These are phyloP conservation scores for Poterioochromonas sp. DNA, from an alignment of 352 stramenopile genomes.

Conservation along the genomic window DNA sequence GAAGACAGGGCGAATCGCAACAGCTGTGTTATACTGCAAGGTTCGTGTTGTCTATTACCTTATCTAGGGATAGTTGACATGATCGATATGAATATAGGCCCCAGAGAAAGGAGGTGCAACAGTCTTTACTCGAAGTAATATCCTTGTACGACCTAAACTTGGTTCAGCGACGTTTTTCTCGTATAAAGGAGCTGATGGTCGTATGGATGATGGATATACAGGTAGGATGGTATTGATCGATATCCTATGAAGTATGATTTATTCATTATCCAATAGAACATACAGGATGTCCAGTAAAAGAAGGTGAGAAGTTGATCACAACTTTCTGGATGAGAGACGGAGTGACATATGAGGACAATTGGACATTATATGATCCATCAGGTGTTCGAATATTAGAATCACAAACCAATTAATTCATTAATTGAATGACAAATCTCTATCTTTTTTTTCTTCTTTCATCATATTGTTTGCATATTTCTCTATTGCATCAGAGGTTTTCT, in stretches of 20 bases:
- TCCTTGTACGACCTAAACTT: constrained; percentile 42
- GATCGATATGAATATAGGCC: not conserved
- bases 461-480: too few species aligned
- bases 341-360: constrained; percentile 25
- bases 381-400: not conserved
- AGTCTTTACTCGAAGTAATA: constrained; percentile 41
- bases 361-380: constrained; percentile 1
- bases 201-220: constrained; percentile 41
- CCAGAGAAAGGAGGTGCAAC: constrained; percentile 36
- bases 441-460: too few species aligned
- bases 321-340: constrained; percentile 45
- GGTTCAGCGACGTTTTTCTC: constrained; percentile 40
- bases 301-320: constrained; percentile 44
- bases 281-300: constrained; percentile 42
- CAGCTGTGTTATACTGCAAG: constrained; percentile 46
- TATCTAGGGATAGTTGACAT: not conserved
- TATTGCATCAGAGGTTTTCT: too few species aligned
- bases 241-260: too few species aligned
- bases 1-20: constrained; percentile 33
- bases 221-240: too few species aligned
- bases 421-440: too few species aligned
- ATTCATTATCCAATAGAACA: too few species aligned
- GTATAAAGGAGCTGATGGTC: constrained; percentile 37
- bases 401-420: too few species aligned
- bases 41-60: too few species aligned